These are phyloP conservation scores for Punica granatum DNA, from an alignment of 345 rosid genomes.

Conservation along the genomic window DNA sequence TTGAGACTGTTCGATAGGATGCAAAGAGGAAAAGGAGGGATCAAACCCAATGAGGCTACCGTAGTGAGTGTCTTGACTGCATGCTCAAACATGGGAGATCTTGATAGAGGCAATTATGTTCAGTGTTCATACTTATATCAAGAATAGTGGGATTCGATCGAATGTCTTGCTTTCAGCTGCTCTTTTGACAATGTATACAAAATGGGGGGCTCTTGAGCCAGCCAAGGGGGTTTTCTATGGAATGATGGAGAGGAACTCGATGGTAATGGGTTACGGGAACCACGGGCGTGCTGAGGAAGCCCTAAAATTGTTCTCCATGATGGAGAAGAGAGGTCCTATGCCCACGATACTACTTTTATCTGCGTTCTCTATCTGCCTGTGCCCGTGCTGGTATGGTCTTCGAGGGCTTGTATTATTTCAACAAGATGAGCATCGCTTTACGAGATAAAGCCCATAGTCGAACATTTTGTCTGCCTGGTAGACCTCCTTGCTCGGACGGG, in stretches of 20 bases:
- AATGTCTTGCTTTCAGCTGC: slow-evolving; percentile 52
- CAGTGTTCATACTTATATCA: slow-evolving; percentile 49
- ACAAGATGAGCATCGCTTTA: slow-evolving; percentile 45
- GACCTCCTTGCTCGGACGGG: slow-evolving; percentile 47
- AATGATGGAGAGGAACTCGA: slow-evolving; percentile 25
- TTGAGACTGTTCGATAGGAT: slow-evolving; percentile 44
- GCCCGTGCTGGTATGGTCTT: slow-evolving; percentile 42
- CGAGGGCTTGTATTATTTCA: slow-evolving; percentile 67
- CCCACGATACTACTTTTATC: slow-evolving; percentile 46
- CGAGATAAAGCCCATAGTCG: slow-evolving; percentile 35
- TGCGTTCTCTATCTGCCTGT: slow-evolving; percentile 54
- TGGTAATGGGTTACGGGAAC: slow-evolving; percentile 30
- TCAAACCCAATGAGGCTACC: slow-evolving; percentile 44
- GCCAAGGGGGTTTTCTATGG: slow-evolving; percentile 22
- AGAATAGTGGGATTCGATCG: slow-evolving; percentile 20
- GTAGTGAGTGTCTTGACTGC: slow-evolving; percentile 53
- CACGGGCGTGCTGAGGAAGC: slow-evolving; percentile 37
- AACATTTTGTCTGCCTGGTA: slow-evolving; percentile 56
- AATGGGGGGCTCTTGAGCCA: slow-evolving; percentile 22
- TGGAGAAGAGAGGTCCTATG: slow-evolving; percentile 35
- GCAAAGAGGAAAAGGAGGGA: slow-evolving; percentile 25
- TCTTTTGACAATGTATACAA: slow-evolving; percentile 40
- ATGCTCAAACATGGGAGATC: slow-evolving; percentile 36
- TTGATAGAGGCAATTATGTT: slow-evolving; percentile 40
- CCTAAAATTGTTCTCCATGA: slow-evolving; percentile 35